Base-by-base conservation (phyloP, 495 filamentous ascomycete genomes). In the Hyaloscypha variabilis region DNA sequence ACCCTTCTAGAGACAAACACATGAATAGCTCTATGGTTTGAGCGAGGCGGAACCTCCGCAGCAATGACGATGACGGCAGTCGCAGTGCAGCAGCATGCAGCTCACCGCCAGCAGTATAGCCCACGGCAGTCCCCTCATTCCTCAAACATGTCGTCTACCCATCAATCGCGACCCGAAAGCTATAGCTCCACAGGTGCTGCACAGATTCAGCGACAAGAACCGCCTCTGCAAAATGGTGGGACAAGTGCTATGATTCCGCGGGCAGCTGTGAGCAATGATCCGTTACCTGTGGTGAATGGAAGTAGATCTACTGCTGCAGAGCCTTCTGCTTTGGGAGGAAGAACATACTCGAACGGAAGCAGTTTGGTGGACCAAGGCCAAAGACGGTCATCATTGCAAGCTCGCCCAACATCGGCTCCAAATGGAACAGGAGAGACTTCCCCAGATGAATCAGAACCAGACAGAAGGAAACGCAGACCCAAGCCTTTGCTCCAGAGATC, bases 401-500 rank as follows among this genome's bases (percentile, higher is more conserved):
- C 58, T 8, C 58, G 70, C 24, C 70, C 67, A 56, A 64, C 60
- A 26, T 70, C 65, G 25, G 65, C 70, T 5, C 65, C 65, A 6
- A 31, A 61, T 23, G 60, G 46, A 3, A 6, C 65, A 24, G 60
- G 42, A n/a, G 67, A 72, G 30, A 68, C 67, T 29, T 72, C 70
- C 2, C 70, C 69, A 52, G 70, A 72, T 31, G 67, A 72, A 17
- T 70, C 67, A 21, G 70, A 69, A 54, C 29, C 39, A 30, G 70
- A 70, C 17, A 62, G 42, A 58, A n/a, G 0, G 19, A 69, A 39
- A 42, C 74, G 76, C 63, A 74, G 84, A 55, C 73, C 83, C 57
- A 83, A 87, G 60, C 84, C 85, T 8, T 78, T 81, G 31, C 73
- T 93, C 30, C 81, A 88, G 58, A 81, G 91, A 67, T 88, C 90